Evolutionary conservation across 129 eudicot genomes (phyloP), one percentile per base, ranked within the genome.

Genomic region (Dittrichia graveolens): DNA sequence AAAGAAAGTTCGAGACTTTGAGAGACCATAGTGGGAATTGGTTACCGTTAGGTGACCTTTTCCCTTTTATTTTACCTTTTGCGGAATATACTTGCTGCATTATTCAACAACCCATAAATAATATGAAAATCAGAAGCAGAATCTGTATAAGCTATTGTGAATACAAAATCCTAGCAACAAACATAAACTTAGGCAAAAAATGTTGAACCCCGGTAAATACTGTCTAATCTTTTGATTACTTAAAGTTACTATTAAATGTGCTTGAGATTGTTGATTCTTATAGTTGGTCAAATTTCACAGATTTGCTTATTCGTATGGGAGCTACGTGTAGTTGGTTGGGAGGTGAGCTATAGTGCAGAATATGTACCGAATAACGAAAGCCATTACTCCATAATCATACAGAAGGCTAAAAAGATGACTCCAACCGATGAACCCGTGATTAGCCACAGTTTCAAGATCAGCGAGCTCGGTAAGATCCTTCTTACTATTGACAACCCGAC

Each of bases 291-390:
- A 24, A 43, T 39, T 5, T 46, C 63, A 74, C 86, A 92, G 98
- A 81, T 77, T 62, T 85, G 95, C 72, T 46, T 78, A 64, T 76
- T 92, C 3, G 88, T 85, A 8, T 92, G 98, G 98, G 98, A 92
- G 79, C 77, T 92, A 34, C 87, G 96, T 6, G 98, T 92, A n/a
- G 91, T 92, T 16, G 96, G 95, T 15, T 92, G 98, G 98, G 96
- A 87, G 57, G 96, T 89, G 65, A 85, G 85, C 81, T 89, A 89
- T 76, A 73, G 90, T 70, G 94, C 92, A 0, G 96, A 92, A 61
- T 92, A 62, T 34, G 83, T 82, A 39, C 96, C 96, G 1, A 78
- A 78, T 64, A 53, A 69, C n/a, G 91, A 79, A 85, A 75, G 83
- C 49, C 79, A 78, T 58, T 89, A 92, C 79, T 83, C 90, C 4